Evolutionary conservation across 2,329 filamentous ascomycete species (phyloP), one percentile per base, ranked within the genome.

Genomic region (Aspergillus sojae): DNA sequence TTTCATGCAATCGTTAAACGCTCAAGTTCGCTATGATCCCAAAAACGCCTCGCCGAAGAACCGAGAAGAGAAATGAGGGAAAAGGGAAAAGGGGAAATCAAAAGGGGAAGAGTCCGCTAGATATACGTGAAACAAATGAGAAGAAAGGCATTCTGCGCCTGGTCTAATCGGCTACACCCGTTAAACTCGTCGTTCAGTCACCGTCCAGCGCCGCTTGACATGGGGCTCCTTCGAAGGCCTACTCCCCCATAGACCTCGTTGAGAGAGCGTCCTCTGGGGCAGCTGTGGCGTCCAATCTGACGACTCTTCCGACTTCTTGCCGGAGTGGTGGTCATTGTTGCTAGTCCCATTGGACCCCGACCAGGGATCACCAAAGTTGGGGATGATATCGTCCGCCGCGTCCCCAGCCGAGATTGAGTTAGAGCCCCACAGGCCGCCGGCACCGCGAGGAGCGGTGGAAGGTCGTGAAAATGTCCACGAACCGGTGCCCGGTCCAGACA

Each of bases 231-330:
- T 67, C 19, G 71, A 58, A 10, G 70, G 68, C 9, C 71, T 68
- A 67, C 75, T 75, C 0, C 77, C 75, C 78, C 78, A 80, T 16
- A 80, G 71, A 16, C 75, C 77, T 16, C 72, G 73, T 57, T 79
- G 78, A 7, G 72, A 76, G 6, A 68, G 59, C 5, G 73, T 73
- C 19, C 71, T 67, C 32, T 75, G 71, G 4, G 72, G 75, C 12
- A 72, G n/a, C 48, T 70, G 68, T n/a, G 57, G 64, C 59, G 69
- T 64, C 64, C 53, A 54, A 46, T 54, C 63, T n/a, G 52, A 52
- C 11, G 61, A 6, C 2, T n/a, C 57, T 32, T 59, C 63, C 26
- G 63, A 57, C 36, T 56, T 57, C 4, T n/a, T 41, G 4, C 26
- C 26, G 3, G 43, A 28, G 23, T 36, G 32, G 11, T 26, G 36